A percentile compares a stretch with the other conserved stretches of the same genome.
phyloP scores from a whole-genome alignment of 495 filamentous ascomycete genomes.

The Symbiotaphrina buchneri region DNA sequence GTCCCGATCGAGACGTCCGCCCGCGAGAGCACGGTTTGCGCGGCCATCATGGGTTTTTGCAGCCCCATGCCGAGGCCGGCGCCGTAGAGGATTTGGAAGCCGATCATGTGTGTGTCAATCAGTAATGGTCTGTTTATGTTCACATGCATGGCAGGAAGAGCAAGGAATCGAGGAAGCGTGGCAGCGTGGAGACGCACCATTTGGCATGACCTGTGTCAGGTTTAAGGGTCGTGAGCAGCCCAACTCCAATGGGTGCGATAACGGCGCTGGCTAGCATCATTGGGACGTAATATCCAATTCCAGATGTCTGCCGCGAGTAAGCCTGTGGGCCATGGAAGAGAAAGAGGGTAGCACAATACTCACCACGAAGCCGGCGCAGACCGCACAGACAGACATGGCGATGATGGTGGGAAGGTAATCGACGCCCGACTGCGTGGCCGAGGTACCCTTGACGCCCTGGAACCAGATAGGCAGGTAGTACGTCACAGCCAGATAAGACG shows the following conservation, averaged over 20 bases:
- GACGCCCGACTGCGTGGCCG: constrained; percentile 32
- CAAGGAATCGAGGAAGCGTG: too few relatives aligned
- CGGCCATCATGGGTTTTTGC: constrained; percentile 4
- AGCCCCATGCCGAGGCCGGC: constrained; percentile 5
- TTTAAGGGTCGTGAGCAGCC: constrained; percentile 4
- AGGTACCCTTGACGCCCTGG: constrained; percentile 40
- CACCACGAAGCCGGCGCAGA: constrained; percentile 1
- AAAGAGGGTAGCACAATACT: neutral
- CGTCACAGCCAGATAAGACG: constrained; percentile 9
- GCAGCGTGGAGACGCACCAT: constrained; percentile 36
- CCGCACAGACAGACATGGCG: neutral
- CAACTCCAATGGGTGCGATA: constrained; percentile 4
- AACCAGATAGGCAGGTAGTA: constrained; percentile 60
- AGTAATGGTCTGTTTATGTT: too few relatives aligned
- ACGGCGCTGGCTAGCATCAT: constrained; percentile 2
- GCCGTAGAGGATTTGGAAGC: constrained; percentile 5
- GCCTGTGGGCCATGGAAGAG: constrained; percentile 21
- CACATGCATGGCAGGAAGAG: too few relatives aligned
- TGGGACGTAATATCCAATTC: constrained; percentile 5
- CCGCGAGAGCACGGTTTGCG: constrained; percentile 5
- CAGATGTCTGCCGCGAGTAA: constrained; percentile 8
- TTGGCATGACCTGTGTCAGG: neutral
- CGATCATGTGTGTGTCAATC: too few relatives aligned
- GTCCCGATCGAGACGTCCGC: constrained; percentile 6
- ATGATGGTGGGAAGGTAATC: constrained; percentile 32